Percentiles rank a stretch among this genome's conserved stretches.
Conservation (phyloP, 2,329 filamentous ascomycete genomes). For the Claviceps spartinae region DNA sequence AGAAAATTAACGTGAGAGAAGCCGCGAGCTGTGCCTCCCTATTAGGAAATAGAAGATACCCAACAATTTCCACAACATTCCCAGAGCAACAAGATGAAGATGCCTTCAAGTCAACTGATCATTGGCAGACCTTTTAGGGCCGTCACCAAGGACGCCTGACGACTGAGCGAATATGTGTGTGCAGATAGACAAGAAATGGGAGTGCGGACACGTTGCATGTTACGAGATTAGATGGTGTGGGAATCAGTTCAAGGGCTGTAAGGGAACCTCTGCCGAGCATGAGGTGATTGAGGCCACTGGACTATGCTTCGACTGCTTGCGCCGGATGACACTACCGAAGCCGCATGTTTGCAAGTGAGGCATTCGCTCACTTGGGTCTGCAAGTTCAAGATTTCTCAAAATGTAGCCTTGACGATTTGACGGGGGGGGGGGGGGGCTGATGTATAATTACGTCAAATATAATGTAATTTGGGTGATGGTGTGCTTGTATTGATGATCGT, state of each 20-base stretch:
- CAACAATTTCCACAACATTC: too few species aligned
- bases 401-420: background rate
- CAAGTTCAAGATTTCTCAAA: background rate
- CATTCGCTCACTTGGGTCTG: background rate
- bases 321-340: constrained; percentile 18
- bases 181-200: constrained; percentile 25
- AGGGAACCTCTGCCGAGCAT: constrained; percentile 22
- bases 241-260: constrained; percentile 21
- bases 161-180: constrained; percentile 18
- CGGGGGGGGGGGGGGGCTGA: too few species aligned
- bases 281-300: constrained; percentile 15
- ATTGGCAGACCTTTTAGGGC: background rate
- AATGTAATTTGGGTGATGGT: too few species aligned
- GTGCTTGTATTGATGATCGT: too few species aligned
- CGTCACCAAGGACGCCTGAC: background rate
- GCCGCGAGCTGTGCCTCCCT: too few species aligned
- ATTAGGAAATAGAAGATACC: too few species aligned
- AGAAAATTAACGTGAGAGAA: too few species aligned
- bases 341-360: constrained; percentile 2
- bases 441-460: too few species aligned
- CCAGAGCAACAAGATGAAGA: background rate
- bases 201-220: constrained; percentile 25
- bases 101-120: background rate
- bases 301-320: constrained; percentile 22
- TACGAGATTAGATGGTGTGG: constrained; percentile 21